These are phyloP conservation scores for Lichtheimia ramosa DNA, from an alignment of 371 early-diverging fungal species.

Conservation along the genomic window DNA sequence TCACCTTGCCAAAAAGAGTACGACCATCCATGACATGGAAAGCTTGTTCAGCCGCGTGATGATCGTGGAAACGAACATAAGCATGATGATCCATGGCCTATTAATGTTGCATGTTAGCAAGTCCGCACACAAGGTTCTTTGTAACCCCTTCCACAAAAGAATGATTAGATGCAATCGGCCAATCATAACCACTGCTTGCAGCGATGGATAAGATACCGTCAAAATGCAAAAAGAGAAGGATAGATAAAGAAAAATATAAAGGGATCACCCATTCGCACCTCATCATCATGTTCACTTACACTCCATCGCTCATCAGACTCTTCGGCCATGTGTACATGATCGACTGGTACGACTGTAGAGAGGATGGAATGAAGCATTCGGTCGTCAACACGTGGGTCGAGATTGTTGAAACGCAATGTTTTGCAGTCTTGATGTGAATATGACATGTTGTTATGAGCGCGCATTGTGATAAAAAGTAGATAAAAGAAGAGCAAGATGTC, in stretches of 20 bases:
- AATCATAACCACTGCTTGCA: constrained; percentile 2
- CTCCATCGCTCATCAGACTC: constrained; percentile 40
- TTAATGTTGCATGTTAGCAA: neutral
- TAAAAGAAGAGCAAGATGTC: too few species aligned
- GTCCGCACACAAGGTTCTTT: neutral
- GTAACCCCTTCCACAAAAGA: constrained; percentile 1
- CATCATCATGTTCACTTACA: constrained; percentile 5
- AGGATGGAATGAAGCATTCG: constrained; percentile 67
- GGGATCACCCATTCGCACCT: neutral
- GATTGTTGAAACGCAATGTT: constrained; percentile 79
- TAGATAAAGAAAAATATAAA: neutral
- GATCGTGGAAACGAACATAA: constrained; percentile 59
- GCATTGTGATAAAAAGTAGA: too few species aligned
- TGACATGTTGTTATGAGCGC: too few species aligned
- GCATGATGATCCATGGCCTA: constrained; percentile 1
- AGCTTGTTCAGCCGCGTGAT: constrained; percentile 70
- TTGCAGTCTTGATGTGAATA: constrained; percentile 47
- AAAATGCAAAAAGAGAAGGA: neutral
- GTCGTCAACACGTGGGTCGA: constrained; percentile 76
- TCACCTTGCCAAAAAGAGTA: constrained; percentile 54
- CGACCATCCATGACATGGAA: constrained; percentile 76
- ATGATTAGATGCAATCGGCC: constrained; percentile 8
- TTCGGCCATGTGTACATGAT: constrained; percentile 72
- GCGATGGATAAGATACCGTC: constrained; percentile 6
- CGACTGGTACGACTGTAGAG: constrained; percentile 57